These are phyloP conservation scores for Petasospora rhodanensis DNA, from an alignment of 1,139 yeast genomes.

Conservation along the genomic window DNA sequence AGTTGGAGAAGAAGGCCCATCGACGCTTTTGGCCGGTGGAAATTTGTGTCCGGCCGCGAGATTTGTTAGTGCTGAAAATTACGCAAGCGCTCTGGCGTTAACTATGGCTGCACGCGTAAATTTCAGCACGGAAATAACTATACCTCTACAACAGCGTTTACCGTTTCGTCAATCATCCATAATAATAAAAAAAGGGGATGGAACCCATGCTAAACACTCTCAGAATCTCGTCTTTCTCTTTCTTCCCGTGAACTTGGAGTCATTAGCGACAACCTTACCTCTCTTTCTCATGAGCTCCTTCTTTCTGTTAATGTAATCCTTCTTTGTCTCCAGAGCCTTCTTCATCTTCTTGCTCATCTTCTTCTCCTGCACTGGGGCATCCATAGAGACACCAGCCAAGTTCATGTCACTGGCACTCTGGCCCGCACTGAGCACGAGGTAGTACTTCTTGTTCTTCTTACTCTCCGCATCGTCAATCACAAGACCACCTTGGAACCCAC, in stretches of 20 bases:
- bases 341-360: slow-evolving; percentile 45
- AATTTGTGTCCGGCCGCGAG: too few species aligned
- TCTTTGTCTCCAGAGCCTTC: slow-evolving; percentile 65
- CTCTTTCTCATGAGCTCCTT: slow-evolving; percentile 90
- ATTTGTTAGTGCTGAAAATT: too few species aligned
- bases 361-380: slow-evolving; percentile 42
- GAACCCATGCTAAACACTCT: not conserved
- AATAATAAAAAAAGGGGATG: too few species aligned
- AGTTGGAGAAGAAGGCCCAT: too few species aligned
- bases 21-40: too few species aligned
- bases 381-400: slow-evolving; percentile 77
- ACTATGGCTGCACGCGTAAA: too few species aligned
- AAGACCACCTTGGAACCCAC: slow-evolving; percentile 96
- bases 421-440: slow-evolving; percentile 88
- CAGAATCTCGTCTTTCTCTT: slow-evolving; percentile 83
- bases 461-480: slow-evolving; percentile 92
- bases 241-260: slow-evolving; percentile 90
- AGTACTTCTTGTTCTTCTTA: slow-evolving; percentile 85
- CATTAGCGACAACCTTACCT: slow-evolving; percentile 85
- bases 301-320: slow-evolving; percentile 83
- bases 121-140: too few species aligned
- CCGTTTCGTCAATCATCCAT: too few species aligned
- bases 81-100: too few species aligned
- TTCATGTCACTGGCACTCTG: slow-evolving; percentile 60
- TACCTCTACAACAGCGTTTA: too few species aligned